A percentile compares a stretch with the other conserved stretches of the same genome.
Evolutionary conservation across 1,284 basidiomycete genomes (phyloP).

Genomic region (Peniophora sp.): DNA sequence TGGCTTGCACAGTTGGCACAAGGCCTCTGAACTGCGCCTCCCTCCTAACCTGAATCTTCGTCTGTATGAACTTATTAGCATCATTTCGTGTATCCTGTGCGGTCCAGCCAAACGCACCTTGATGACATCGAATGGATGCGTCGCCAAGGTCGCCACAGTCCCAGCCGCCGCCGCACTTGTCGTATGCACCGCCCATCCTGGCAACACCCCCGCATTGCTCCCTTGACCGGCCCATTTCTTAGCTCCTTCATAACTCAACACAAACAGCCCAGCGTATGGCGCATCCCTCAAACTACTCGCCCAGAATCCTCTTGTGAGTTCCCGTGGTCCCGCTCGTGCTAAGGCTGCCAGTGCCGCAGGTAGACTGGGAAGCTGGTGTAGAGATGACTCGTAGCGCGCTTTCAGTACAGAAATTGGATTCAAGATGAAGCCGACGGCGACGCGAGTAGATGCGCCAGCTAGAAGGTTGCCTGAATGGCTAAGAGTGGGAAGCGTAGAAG

Average conservation of each 20-base stretch:
- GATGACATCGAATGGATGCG: conserved; percentile 87
- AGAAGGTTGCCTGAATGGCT: conserved; percentile 80
- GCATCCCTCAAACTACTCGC: conserved; percentile 92
- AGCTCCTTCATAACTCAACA: conserved; percentile 85
- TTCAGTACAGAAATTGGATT: conserved; percentile 96
- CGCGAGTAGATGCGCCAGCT: conserved; percentile 82
- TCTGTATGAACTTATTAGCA: conserved; percentile 36
- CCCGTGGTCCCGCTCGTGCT: conserved; percentile 66
- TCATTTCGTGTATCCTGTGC: no score
- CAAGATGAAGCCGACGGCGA: conserved; percentile 80
- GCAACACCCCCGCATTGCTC: not conserved
- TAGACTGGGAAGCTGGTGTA: conserved; percentile 32
- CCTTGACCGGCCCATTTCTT: conserved; percentile 62
- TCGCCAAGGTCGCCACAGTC: conserved; percentile 72
- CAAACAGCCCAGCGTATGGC: conserved; percentile 92
- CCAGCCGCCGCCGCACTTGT: conserved; percentile 70
- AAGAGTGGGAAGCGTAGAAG: conserved; percentile 71
- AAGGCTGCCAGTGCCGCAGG: conserved; percentile 56
- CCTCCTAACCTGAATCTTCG: conserved; percentile 81
- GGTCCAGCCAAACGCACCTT: conserved; percentile 56
- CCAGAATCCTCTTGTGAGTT: conserved; percentile 83
- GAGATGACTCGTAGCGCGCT: conserved; percentile 80
- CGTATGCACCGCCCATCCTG: conserved; percentile 36
- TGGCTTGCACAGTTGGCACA: conserved; percentile 50
- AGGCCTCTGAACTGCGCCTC: conserved; percentile 69